Evolutionary conservation across 495 filamentous ascomycete species (phyloP), one percentile per base, ranked within the genome.

Genomic region (Tuber umbilicatum): DNA sequence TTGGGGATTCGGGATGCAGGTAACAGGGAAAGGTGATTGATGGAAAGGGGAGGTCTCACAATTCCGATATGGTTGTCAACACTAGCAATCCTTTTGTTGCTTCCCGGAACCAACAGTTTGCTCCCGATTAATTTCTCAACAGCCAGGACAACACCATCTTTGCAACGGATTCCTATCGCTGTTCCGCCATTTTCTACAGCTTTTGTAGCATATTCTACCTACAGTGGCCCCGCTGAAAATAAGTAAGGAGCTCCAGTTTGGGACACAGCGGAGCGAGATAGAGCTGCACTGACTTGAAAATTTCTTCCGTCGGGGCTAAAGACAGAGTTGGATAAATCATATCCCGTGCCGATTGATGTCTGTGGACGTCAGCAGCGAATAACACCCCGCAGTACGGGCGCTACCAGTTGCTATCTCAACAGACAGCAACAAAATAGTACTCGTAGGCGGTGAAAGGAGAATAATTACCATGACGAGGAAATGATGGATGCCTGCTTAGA

Each of bases 301-400:
- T 99, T 99, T 78, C 95, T 91, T 84, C 95, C 95, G 86, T 99
- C 95, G 73, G 95, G 95, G 47, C 94, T 97, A 87, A 97, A 99
- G 85, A 97, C 94, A 81, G 96, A 98, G 88, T 99, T 99, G 81
- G 92, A 92, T 83, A 99, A 92, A 89, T 99, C 95, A 86, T 99
- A 99, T 82, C 95, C 95, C 81, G 95, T 99, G 83, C 95, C 95
- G 90, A 99, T 99, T 81, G 95, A 99, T 82, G 95, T 99, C 95
- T 98, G 75, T 50, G 69, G 74, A 47, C 39, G 60, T 79, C 60
- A 79, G 77, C 60, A 79, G 77, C 72, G 39, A 79, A 74, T 50
- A 70, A 43, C 75, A 79, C 77, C 77, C 77, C 77, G 76, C 77
- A 75, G 72, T 38, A 23, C 71, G 69, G 72, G 75, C 72, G 74